These are phyloP conservation scores for Daldinia grandis DNA, from an alignment of 495 filamentous ascomycete species.

Conservation along the genomic window DNA sequence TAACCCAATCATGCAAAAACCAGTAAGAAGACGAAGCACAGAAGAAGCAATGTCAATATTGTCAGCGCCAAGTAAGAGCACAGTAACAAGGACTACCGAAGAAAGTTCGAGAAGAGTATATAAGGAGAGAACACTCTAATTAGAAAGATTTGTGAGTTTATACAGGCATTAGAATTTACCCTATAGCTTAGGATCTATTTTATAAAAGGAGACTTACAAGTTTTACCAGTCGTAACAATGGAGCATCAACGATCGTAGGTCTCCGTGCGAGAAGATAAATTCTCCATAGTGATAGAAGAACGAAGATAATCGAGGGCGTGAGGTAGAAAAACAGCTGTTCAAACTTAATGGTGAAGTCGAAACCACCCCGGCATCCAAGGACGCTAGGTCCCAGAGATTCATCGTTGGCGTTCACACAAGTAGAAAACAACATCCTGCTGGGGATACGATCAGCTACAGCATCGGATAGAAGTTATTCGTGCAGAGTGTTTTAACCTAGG, in stretches of 20 bases:
- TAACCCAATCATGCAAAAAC: slow-evolving; percentile 44
- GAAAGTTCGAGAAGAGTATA: slow-evolving; percentile 49
- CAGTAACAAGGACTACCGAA: slow-evolving; percentile 44
- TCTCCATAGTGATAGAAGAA: slow-evolving; percentile 50
- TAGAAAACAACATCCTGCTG: slow-evolving; percentile 26
- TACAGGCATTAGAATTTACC: neutral
- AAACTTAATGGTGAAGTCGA: slow-evolving; percentile 60
- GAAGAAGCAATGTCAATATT: slow-evolving; percentile 45
- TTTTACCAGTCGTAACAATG: slow-evolving; percentile 49
- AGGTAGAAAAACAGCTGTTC: slow-evolving; percentile 58
- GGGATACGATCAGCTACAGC: neutral
- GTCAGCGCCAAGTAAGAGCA: slow-evolving; percentile 40
- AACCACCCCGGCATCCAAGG: slow-evolving; percentile 44
- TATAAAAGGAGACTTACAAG: slow-evolving; percentile 38
- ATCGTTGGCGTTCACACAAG: slow-evolving; percentile 25
- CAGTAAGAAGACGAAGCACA: slow-evolving; percentile 43
- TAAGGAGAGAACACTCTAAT: slow-evolving; percentile 34
- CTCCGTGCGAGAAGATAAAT: slow-evolving; percentile 45
- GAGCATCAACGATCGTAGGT: slow-evolving; percentile 49
- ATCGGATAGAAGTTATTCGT: neutral
- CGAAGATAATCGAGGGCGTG: slow-evolving; percentile 52
- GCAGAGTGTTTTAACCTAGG: neutral
- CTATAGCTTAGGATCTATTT: neutral
- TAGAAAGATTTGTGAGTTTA: slow-evolving; percentile 1
- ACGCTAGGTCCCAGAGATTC: slow-evolving; percentile 31